Conservation (phyloP, 345 rosid genomes). For the Abelmoschus esculentus region DNA sequence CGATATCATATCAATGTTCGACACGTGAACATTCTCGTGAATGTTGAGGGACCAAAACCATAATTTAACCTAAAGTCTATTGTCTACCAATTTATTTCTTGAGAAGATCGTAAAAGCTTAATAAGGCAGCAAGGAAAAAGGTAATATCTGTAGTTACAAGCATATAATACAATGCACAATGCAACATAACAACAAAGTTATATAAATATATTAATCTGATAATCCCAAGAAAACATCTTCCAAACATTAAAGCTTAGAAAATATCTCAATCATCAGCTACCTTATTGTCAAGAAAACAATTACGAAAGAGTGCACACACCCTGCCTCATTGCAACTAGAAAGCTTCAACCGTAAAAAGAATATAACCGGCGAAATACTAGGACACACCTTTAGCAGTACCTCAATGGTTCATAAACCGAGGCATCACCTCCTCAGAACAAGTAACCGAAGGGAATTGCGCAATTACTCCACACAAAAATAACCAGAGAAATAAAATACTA, state of each 20-base stretch:
- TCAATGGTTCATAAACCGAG: constrained; percentile 9
- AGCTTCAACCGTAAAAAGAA: constrained; percentile 6
- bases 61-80: no score
- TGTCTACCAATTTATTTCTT: not conserved
- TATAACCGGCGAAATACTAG: constrained; percentile 11
- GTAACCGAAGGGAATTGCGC: constrained; percentile 1
- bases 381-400: constrained; percentile 12
- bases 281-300: constrained; percentile 17
- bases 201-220: not conserved
- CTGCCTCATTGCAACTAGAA: constrained; percentile 15
- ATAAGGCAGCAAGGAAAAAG: not conserved
- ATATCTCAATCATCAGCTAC: constrained; percentile 15
- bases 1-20: no score
- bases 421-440: constrained; percentile 10
- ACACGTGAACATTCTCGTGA: no score
- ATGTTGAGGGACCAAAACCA: no score
- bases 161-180: not conserved
- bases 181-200: not conserved
- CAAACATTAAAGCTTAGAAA: constrained; percentile 9
- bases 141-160: not conserved
- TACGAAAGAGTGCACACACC: constrained; percentile 11
- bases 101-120: not conserved
- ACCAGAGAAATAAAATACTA: constrained; percentile 23
- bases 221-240: constrained; percentile 6
- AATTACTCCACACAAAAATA: constrained; percentile 31